phyloP scores from a whole-genome alignment of 768 basidiomycete species.

The Leccinellum albellum region DNA sequence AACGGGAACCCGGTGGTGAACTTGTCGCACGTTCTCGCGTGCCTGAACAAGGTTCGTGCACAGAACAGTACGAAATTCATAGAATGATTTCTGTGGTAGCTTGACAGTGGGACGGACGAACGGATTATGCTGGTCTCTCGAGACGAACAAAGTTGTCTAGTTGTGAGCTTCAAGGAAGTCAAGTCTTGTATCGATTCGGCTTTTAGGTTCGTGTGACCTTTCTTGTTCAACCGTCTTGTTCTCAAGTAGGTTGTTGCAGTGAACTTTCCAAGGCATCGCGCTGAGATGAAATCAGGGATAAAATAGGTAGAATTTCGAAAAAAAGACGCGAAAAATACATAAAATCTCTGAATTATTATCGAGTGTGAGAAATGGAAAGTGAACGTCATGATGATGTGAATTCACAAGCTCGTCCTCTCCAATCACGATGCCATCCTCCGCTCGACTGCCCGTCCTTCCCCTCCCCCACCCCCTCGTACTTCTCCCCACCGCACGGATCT shows the following conservation, averaged over 20 bases:
- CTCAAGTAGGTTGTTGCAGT: constrained; percentile 27
- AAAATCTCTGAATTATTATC: constrained; percentile 26
- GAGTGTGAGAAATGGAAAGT: constrained; percentile 7
- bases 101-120: constrained; percentile 92
- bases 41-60: constrained; percentile 80
- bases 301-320: constrained; percentile 73
- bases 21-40: constrained; percentile 84
- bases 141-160: constrained; percentile 94
- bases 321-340: constrained; percentile 48
- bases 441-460: constrained; percentile 63
- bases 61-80: not conserved
- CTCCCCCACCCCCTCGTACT: constrained; percentile 72
- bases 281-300: constrained; percentile 22
- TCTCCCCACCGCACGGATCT: constrained; percentile 67
- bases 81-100: constrained; percentile 38
- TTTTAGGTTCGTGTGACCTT: constrained; percentile 56
- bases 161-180: constrained; percentile 90
- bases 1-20: constrained; percentile 86
- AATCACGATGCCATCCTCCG: constrained; percentile 18
- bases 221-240: not conserved
- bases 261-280: constrained; percentile 39
- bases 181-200: constrained; percentile 81
- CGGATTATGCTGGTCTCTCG: constrained; percentile 91
- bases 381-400: not conserved
- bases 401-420: not conserved